These are phyloP conservation scores for Neurospora pannonica DNA, from an alignment of 495 filamentous ascomycete genomes.

Conservation along the genomic window DNA sequence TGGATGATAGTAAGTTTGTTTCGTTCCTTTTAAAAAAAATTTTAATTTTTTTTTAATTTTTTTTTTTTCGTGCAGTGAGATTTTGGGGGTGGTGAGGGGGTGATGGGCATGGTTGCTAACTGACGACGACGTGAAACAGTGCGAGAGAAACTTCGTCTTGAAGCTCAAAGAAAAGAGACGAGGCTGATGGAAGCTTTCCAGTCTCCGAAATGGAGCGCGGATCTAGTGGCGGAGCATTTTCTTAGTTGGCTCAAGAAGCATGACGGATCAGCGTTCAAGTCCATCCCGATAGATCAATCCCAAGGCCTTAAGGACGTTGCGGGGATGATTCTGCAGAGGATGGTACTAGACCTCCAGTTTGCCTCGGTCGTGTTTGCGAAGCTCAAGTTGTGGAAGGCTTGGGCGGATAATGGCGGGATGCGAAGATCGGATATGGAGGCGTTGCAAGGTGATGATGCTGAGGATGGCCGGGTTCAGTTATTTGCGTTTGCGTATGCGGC, in stretches of 20 bases:
- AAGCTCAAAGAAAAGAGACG: conserved; percentile 32
- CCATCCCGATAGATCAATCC: conserved; percentile 2
- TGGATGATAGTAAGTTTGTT: conserved; percentile 31
- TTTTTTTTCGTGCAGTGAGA: neutral
- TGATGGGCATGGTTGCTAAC: no score
- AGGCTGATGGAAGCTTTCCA: conserved; percentile 45
- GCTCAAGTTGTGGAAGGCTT: conserved; percentile 48
- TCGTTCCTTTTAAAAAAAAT: neutral
- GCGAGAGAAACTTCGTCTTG: conserved; percentile 24
- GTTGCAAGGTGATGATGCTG: conserved; percentile 31
- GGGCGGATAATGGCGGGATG: conserved; percentile 51
- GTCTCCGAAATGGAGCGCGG: conserved; percentile 45
- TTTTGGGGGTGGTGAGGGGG: neutral
- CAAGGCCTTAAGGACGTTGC: conserved; percentile 31
- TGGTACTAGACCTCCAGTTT: conserved; percentile 43
- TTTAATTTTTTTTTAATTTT: no score
- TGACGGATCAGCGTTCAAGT: conserved; percentile 5
- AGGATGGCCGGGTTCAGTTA: neutral
- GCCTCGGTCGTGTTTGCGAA: conserved; percentile 35
- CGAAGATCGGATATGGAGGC: conserved; percentile 38
- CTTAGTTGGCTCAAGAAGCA: conserved; percentile 37
- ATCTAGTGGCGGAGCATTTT: conserved; percentile 39
- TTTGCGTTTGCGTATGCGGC: conserved; percentile 42
- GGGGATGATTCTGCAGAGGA: conserved; percentile 42
- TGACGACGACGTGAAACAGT: conserved; percentile 11